Evolutionary conservation across 306 rosid genomes (phyloP), one percentile per base, ranked within the genome.

Genomic region (Cyamopsis tetragonoloba): DNA sequence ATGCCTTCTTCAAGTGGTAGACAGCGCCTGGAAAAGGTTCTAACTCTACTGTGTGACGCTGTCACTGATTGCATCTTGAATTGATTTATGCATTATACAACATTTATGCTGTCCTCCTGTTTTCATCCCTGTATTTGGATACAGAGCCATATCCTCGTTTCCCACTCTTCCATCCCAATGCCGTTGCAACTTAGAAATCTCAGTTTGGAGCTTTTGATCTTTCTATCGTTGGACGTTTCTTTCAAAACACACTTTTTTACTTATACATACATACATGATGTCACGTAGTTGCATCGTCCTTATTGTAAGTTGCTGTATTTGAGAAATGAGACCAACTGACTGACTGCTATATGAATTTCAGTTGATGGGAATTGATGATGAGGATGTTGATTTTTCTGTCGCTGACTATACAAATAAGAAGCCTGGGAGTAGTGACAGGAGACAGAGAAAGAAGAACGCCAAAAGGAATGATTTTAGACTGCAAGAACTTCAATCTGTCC

Each of bases 1-100:
- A 78, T 89, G 87, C 97, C 98, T 62, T 88, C 97, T 30, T 49
- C 91, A 37, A 83, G 63, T 75, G 91, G 87, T 54, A 88, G 85
- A 86, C 63, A 81, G 73, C 88, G 90, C 59, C 77, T 88, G 55
- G 85, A 83, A 81, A 82, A 86, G 96, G 97, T 92, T 57, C 34
- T 72, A 34, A n/a, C n/a, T n/a, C n/a, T n/a, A n/a, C n/a, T n/a
- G n/a, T n/a, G n/a, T n/a, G n/a, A n/a, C 23, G n/a, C n/a, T 58
- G 47, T 64, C 34, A 26, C 47, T 63, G 11, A 15, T 49, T 74
- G 17, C 51, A 32, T 72, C 17, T 42, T 32, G 14, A 67, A 38
- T 56, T 72, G 50, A 63, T n/a, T 64, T 65, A 41, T n/a, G n/a
- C 75, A 4, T 30, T 55, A 62, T 58, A 54, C 62, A 14, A 8